These are phyloP conservation scores for Physaria fendleri DNA, from an alignment of 345 rosid species.

Conservation along the genomic window DNA sequence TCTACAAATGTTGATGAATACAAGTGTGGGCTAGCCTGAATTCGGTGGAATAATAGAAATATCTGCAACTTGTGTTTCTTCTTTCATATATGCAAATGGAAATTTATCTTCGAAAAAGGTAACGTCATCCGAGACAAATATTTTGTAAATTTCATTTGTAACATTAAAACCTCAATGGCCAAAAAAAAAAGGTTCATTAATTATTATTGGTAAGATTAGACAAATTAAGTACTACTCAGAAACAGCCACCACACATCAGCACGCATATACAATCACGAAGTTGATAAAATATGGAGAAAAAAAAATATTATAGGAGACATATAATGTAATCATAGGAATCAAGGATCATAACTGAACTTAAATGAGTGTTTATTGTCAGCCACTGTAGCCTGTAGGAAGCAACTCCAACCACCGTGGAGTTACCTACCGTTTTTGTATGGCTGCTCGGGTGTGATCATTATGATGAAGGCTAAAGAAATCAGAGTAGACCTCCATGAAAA, in stretches of 20 bases:
- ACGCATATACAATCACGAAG: neutral
- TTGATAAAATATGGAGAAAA: neutral
- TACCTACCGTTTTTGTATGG: neutral
- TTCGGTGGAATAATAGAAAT: too few species aligned
- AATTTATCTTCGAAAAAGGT: too few species aligned
- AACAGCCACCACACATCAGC: neutral
- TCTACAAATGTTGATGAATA: too few species aligned
- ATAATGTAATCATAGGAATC: neutral
- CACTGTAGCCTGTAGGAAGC: conserved; percentile 5
- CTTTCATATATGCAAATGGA: too few species aligned
- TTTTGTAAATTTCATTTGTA: too few species aligned
- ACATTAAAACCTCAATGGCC: too few species aligned
- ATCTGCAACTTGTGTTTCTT: too few species aligned
- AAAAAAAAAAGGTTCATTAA: neutral
- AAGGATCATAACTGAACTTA: neutral
- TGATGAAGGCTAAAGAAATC: conserved; percentile 31
- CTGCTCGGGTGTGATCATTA: neutral
- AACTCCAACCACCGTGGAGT: neutral
- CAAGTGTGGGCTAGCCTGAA: too few species aligned
- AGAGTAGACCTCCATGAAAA: conserved; percentile 59
- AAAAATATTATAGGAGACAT: neutral
- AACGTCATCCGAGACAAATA: too few species aligned
- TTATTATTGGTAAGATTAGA: neutral
- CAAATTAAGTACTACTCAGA: neutral
- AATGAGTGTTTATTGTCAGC: neutral